A percentile compares a stretch with the other conserved stretches of the same genome.
phyloP scores from a whole-genome alignment of 2,329 filamentous ascomycete species.

The Cladosporium sp. region DNA sequence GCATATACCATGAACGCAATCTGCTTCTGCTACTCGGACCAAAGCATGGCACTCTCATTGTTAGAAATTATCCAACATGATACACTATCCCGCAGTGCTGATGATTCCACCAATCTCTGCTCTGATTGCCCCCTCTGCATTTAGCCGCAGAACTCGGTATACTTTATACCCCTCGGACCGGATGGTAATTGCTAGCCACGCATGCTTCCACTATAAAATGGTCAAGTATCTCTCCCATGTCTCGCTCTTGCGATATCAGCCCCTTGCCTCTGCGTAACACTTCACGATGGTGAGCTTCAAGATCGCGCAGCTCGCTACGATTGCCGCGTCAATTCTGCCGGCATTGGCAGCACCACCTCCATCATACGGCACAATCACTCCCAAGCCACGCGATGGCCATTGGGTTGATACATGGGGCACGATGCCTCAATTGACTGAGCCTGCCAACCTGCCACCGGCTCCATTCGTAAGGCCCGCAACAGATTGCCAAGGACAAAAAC shows the following conservation, averaged over 20 bases:
- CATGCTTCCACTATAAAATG: neutral
- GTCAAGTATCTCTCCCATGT: neutral
- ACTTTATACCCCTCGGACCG: conserved; percentile 14
- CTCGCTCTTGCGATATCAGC: accelerated
- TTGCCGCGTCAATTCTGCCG: conserved; percentile 5
- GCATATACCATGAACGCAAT: neutral
- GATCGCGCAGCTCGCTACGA: neutral
- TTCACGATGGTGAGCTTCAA: neutral
- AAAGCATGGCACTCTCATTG: neutral
- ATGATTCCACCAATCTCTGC: conserved; percentile 12
- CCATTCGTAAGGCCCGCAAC: conserved; percentile 54
- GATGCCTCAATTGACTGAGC: conserved; percentile 67
- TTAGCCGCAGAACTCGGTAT: conserved; percentile 16
- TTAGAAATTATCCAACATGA: neutral
- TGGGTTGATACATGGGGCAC: conserved; percentile 66
- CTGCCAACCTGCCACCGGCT: conserved; percentile 59
- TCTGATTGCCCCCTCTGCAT: neutral
- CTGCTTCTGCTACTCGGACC: neutral
- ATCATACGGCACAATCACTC: conserved; percentile 12
- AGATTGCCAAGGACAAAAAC: neutral
- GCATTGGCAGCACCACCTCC: conserved; percentile 11
- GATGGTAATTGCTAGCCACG: neutral
- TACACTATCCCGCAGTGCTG: neutral
- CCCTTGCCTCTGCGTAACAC: no score
- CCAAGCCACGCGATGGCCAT: conserved; percentile 38